phyloP scores from a whole-genome alignment of 2,329 filamentous ascomycete genomes.

The Hypoxylon sp. region DNA sequence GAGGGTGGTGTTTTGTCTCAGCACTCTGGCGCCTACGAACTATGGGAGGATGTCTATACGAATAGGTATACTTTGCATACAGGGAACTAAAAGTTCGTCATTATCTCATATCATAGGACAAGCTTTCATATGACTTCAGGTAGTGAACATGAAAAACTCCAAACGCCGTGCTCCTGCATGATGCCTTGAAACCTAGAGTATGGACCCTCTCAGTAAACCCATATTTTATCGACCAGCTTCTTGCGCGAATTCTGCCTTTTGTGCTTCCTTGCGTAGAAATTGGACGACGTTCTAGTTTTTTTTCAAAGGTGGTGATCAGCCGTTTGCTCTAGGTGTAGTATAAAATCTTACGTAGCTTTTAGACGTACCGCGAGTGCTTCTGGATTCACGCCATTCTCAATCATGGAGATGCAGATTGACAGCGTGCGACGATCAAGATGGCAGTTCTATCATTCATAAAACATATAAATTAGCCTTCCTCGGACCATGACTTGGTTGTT shows the following conservation, averaged over 20 bases:
- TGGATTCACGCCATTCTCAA: conserved; percentile 97
- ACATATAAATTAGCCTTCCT: conserved; percentile 3
- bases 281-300: conserved; percentile 69
- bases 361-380: conserved; percentile 88
- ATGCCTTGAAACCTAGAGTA: not conserved
- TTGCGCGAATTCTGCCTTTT: conserved; percentile 62
- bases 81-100: conserved; percentile 14
- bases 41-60: conserved; percentile 26
- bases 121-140: not conserved
- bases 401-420: conserved; percentile 95
- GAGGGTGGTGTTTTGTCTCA: conserved; percentile 16
- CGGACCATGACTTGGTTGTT: not conserved
- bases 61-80: conserved; percentile 34
- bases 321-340: not conserved
- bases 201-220: not conserved
- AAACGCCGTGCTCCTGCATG: conserved; percentile 25
- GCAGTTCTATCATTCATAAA: conserved; percentile 78
- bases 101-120: conserved; percentile 5
- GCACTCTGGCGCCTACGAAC: conserved; percentile 25
- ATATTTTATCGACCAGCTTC: conserved; percentile 38
- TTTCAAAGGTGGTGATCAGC: not conserved
- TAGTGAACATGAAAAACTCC: conserved; percentile 31
- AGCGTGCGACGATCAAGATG: conserved; percentile 91
- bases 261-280: conserved; percentile 71
- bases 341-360: not conserved